Evolutionary conservation across 306 rosid genomes (phyloP), one percentile per base, ranked within the genome.

Genomic region (Mimosa bimucronata): DNA sequence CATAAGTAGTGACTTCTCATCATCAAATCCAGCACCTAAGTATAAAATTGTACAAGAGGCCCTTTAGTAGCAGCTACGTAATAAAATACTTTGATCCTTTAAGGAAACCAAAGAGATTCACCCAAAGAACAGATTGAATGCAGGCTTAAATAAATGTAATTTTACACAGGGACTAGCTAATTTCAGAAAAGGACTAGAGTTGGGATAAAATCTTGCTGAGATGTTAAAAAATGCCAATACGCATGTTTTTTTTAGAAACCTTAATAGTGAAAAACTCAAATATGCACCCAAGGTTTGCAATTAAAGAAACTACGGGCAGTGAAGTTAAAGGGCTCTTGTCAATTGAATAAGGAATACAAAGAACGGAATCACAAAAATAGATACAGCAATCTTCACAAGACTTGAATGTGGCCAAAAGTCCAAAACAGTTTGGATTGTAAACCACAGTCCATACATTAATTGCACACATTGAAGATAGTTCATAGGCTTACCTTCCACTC

Each of bases 11-110:
- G 98, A 65, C 86, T 93, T 95, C 85, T 95, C 98, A 62, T 95
- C 98, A 66, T 95, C 97, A 83, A 92, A 91, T 88, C 98, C 98
- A 69, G 91, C 83, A 73, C 98, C 98, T 94, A 72, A 80, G 74
- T 64, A 25, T 23, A 45, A 73, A 46, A 48, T 16, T 25, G 50
- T 13, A 46, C 14, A 34, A 76, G 21, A 64, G 18, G 41, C n/a
- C 18, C 11, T 13, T 14, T 28, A 62, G 9, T 16, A 60, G 37
- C 19, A 13, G 37, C 34, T 25, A 60, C 25, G 37, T 60, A 26
- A 60, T 26, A 1, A 26, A 26, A 60, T 25, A 25, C 37, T 12
- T 26, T 0, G 5, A 28, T 12, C 19, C 66, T 12, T 26, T 15
- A 26, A 11, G 37, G 19, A 26, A 60, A 4, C n/a, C n/a, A 5